Base-by-base conservation (phyloP, 2,329 filamentous ascomycete species). In the Neoscytalidium dimidiatum region DNA sequence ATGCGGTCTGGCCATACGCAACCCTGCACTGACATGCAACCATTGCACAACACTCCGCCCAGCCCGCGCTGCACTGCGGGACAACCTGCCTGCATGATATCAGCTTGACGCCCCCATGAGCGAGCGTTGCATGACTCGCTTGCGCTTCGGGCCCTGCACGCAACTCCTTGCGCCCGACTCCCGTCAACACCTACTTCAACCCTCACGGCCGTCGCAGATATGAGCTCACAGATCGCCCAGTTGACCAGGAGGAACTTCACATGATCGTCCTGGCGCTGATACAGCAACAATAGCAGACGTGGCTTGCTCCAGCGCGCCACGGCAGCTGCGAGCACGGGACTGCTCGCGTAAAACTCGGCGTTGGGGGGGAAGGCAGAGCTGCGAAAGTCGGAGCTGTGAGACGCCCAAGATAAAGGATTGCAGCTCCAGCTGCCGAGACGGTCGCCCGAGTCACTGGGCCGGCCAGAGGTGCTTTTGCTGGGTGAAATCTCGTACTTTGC, bases 311-410 rank as follows among this genome's bases (percentile, higher is more conserved):
- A 21, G 26, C 28, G 41, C 28, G n/a, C 23, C 38, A 33, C 49
- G 35, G 19, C 26, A 52, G 49, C 28, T 35, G 3, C 17, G 19
- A 44, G 41, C 56, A 60, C 38, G 56, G 26, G 52, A 38, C 21
- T 14, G 38, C 52, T 57, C 52, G 52, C 52, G 52, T 41, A 62
- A 62, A 64, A 64, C 52, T 64, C 62, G 62, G 62, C 51, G 29
- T n/a, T 33, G n/a, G 35, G 29, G 17, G n/a, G 26, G 19, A 26
- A n/a, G 28, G n/a, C 21, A 31, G 23, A 56, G 8, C 23, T 38
- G 62, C 62, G 62, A 48, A 29, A 41, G 62, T 52, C 62, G 62
- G 62, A 64, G 41, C 44, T 13, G 33, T 28, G n/a, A 48, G 28
- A 29, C 19, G 35, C 38, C 38, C 17, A 33, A 48, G 28, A 35